phyloP scores from a whole-genome alignment of 2,329 filamentous ascomycete species.

The Sclerotinia subarctica region DNA sequence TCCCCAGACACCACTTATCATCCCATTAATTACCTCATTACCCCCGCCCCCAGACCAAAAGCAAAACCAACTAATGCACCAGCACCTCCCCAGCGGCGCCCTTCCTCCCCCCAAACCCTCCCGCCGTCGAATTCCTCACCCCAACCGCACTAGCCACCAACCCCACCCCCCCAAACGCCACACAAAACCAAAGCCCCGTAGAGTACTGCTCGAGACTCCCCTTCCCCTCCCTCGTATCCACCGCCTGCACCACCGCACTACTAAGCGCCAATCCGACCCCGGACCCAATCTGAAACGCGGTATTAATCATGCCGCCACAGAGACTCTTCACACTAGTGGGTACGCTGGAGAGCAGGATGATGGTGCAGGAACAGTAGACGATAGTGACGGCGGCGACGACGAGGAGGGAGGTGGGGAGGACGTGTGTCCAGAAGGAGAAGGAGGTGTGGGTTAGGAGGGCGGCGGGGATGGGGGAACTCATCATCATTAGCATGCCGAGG shows the following conservation, averaged over 20 bases:
- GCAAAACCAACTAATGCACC: neutral
- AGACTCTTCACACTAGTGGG: constrained; percentile 43
- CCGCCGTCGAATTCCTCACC: constrained; percentile 24
- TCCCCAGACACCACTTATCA: fast-evolving
- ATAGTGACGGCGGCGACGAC: constrained; percentile 43
- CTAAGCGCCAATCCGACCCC: constrained; percentile 43
- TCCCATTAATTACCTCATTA: too few species aligned
- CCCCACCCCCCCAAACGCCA: constrained; percentile 42
- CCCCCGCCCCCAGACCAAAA: neutral
- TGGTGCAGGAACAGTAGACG: constrained; percentile 44
- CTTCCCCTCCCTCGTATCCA: constrained; percentile 41
- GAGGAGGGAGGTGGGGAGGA: constrained; percentile 26
- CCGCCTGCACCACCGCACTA: constrained; percentile 41
- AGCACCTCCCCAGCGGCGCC: fast-evolving
- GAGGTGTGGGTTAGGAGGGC: neutral
- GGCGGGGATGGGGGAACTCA: constrained; percentile 2
- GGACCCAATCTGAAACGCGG: constrained; percentile 44
- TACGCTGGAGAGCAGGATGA: constrained; percentile 42
- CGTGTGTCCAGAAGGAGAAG: neutral
- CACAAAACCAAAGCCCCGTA: constrained; percentile 44
- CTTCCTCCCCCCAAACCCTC: constrained; percentile 5
- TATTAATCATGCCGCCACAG: constrained; percentile 44
- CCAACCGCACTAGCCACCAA: constrained; percentile 34
- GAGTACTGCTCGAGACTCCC: constrained; percentile 39
- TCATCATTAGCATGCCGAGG: constrained; percentile 20